Percentiles rank a stretch among this genome's conserved stretches.
These are phyloP conservation scores for Kalanchoe fedtschenkoi DNA, from an alignment of 164 flowering plant genomes.

Conservation along the genomic window DNA sequence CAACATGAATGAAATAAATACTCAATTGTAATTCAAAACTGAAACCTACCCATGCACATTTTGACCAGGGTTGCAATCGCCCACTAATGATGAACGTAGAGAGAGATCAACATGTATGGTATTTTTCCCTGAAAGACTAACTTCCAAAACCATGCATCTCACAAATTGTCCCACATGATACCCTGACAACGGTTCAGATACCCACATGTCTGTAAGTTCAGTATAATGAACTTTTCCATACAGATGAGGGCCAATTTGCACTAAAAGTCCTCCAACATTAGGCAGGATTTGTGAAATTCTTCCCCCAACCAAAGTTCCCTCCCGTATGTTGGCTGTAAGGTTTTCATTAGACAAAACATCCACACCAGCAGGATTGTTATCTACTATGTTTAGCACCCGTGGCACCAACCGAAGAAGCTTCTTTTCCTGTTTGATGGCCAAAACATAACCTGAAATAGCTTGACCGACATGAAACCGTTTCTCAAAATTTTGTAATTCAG, in stretches of 20 bases:
- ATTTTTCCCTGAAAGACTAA: slow-evolving; percentile 41
- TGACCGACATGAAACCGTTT: slow-evolving; percentile 58
- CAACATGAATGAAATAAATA: background rate
- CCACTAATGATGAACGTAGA: slow-evolving; percentile 35
- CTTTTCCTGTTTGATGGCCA: slow-evolving; percentile 49
- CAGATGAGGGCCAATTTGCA: slow-evolving; percentile 70
- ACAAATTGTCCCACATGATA: slow-evolving; percentile 82
- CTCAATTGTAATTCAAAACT: background rate
- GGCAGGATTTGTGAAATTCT: slow-evolving; percentile 68
- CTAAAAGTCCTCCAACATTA: slow-evolving; percentile 78
- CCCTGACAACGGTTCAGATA: slow-evolving; percentile 52
- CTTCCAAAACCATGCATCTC: slow-evolving; percentile 70
- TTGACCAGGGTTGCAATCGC: slow-evolving; percentile 10
- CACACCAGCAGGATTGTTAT: slow-evolving; percentile 10
- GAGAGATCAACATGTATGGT: slow-evolving; percentile 68
- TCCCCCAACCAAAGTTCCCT: slow-evolving; percentile 69
- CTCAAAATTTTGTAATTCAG: slow-evolving; percentile 54
- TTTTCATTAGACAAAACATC: slow-evolving; percentile 13
- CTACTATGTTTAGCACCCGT: slow-evolving; percentile 19
- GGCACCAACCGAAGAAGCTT: slow-evolving; percentile 44
- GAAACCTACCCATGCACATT: slow-evolving; percentile 23
- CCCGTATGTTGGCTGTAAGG: slow-evolving; percentile 26
- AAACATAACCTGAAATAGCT: slow-evolving; percentile 49
- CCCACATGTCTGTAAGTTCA: slow-evolving; percentile 60
- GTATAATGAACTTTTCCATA: slow-evolving; percentile 83